A percentile compares a stretch with the other conserved stretches of the same genome.
Conservation (phyloP, 2,329 filamentous ascomycete species). For the Trichoderma oligosporum region DNA sequence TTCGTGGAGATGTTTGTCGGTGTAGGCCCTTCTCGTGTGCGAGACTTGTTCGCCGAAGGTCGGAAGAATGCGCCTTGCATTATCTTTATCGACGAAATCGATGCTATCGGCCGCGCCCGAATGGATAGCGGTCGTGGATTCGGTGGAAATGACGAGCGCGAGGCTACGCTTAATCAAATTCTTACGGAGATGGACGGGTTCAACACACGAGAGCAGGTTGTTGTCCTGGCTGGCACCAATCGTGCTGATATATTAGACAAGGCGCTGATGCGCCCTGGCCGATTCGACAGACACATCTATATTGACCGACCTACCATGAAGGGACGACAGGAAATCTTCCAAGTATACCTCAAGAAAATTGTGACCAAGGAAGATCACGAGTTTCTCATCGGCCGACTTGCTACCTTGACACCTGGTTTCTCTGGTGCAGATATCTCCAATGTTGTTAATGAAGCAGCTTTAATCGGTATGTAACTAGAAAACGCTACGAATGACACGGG, state of each 20-base stretch:
- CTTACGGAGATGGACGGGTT: conserved; percentile 99
- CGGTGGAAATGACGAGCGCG: conserved; percentile 93
- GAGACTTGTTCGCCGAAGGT: conserved; percentile 90
- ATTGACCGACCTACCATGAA: conserved; percentile 97
- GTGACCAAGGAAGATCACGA: conserved; percentile 88
- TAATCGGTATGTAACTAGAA: conserved; percentile 66
- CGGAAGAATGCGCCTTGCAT: conserved; percentile 97
- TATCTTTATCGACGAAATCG: conserved; percentile 99
- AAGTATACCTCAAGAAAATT: conserved; percentile 90
- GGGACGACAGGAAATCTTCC: conserved; percentile 92
- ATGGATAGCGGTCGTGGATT: conserved; percentile 67
- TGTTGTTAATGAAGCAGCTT: conserved; percentile 93
- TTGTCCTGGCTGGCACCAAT: conserved; percentile 95
- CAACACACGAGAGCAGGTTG: conserved; percentile 93
- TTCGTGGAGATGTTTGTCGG: conserved; percentile 99
- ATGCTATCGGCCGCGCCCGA: conserved; percentile 90
- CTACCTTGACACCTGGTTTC: conserved; percentile 92
- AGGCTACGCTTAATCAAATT: conserved; percentile 96
- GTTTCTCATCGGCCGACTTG: conserved; percentile 79
- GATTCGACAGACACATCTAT: conserved; percentile 93
- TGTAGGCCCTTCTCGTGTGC: conserved; percentile 91
- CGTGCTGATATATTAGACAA: conserved; percentile 91
- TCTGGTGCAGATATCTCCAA: conserved; percentile 98
- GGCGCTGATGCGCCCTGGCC: conserved; percentile 91
- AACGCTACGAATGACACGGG: neutral